These are phyloP conservation scores for Phytophthora pini DNA, from an alignment of 352 stramenopile genomes.

Conservation along the genomic window DNA sequence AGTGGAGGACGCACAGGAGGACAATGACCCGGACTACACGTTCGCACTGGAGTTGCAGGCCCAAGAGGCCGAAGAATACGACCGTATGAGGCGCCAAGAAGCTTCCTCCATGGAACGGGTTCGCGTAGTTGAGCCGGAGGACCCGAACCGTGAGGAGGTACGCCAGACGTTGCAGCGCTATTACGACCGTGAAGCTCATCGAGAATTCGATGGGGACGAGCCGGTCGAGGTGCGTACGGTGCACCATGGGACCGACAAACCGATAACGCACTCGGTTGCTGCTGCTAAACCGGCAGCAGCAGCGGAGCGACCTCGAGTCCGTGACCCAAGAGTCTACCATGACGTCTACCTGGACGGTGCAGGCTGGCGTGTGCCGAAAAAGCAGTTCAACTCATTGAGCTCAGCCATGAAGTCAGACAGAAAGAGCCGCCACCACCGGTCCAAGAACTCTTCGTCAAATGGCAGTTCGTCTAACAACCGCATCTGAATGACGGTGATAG, in stretches of 20 bases:
- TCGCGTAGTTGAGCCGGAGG: constrained; percentile 59
- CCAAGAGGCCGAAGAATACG: constrained; percentile 77
- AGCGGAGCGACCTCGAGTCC: constrained; percentile 39
- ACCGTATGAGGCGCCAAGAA: constrained; percentile 71
- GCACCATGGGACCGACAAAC: constrained; percentile 6
- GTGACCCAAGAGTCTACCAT: constrained; percentile 39
- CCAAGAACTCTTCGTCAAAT: constrained; percentile 32
- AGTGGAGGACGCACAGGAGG: constrained; percentile 47
- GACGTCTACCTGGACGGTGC: constrained; percentile 49
- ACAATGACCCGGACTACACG: constrained; percentile 73
- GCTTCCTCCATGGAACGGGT: constrained; percentile 74
- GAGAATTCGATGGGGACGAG: constrained; percentile 28
- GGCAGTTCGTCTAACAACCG: constrained; percentile 13
- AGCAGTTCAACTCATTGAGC: constrained; percentile 50
- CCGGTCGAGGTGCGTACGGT: constrained; percentile 25
- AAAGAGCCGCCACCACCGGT: constrained; percentile 44
- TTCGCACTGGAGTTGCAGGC: constrained; percentile 76
- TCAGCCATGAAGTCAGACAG: constrained; percentile 51
- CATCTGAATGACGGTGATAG: constrained; percentile 26
- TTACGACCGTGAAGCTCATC: constrained; percentile 45
- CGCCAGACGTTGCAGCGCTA: constrained; percentile 58
- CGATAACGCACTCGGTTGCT: constrained; percentile 26
- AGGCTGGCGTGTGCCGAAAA: constrained; percentile 38
- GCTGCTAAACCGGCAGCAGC: constrained; percentile 8
- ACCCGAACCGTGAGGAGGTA: constrained; percentile 54